Conservation (phyloP, 2,329 filamentous ascomycete species). For the Exophiala xenobiotica region DNA sequence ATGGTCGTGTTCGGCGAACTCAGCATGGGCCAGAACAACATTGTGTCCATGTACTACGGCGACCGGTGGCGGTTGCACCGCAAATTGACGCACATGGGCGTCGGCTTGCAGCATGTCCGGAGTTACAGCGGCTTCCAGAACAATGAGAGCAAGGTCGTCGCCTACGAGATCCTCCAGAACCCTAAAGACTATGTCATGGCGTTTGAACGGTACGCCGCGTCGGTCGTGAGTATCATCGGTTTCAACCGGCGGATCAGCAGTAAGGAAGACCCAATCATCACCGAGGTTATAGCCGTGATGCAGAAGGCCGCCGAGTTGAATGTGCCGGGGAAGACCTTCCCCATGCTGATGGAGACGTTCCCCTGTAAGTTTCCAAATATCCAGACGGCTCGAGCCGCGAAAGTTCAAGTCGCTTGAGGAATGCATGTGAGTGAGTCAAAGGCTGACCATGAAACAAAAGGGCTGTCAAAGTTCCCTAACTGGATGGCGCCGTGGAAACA, state of each 20-base stretch:
- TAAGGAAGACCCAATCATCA: conserved; percentile 58
- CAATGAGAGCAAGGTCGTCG: conserved; percentile 58
- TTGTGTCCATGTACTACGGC: conserved; percentile 47
- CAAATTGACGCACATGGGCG: conserved; percentile 54
- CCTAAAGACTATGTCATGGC: conserved; percentile 40
- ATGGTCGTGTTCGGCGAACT: conserved; percentile 37
- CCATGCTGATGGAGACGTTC: conserved; percentile 59
- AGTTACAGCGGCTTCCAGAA: conserved; percentile 57
- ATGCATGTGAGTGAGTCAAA: too few relatives aligned
- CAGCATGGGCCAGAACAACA: conserved; percentile 32
- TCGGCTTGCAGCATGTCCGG: conserved; percentile 56
- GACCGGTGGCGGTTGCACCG: conserved; percentile 44
- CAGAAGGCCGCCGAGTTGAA: conserved; percentile 58
- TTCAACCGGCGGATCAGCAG: conserved; percentile 42
- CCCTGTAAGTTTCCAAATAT: conserved; percentile 34
- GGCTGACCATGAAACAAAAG: too few relatives aligned
- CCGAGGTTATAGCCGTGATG: conserved; percentile 61
- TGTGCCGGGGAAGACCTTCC: conserved; percentile 56
- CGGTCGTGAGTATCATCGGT: conserved; percentile 42
- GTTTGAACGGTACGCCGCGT: conserved; percentile 44
- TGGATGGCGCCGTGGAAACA: conserved; percentile 53
- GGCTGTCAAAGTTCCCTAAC: conserved; percentile 50
- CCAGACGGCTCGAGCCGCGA: too few relatives aligned
- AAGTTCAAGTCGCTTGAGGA: too few relatives aligned
- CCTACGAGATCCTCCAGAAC: conserved; percentile 39